Conservation (phyloP, 176 grass and related monocot genomes). For the Triticum dicoccoides region DNA sequence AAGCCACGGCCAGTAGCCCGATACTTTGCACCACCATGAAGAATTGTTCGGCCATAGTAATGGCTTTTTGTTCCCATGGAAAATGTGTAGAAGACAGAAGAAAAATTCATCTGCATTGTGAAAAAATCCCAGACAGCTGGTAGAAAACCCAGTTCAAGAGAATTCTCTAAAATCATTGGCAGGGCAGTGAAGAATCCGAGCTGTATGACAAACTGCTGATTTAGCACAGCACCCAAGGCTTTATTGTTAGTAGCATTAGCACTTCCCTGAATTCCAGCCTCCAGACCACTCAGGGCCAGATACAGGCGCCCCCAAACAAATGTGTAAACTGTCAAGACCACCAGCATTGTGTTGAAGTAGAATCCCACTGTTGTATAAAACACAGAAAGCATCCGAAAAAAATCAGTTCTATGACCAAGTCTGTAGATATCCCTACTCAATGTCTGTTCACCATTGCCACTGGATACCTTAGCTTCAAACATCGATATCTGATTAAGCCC, state of each 20-base stretch:
- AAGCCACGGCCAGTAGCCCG: conserved; percentile 97
- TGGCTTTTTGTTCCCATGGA: conserved; percentile 95
- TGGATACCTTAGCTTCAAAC: conserved; percentile 99
- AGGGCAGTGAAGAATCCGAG: conserved; percentile 89
- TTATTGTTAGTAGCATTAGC: conserved; percentile 80
- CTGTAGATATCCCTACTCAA: conserved; percentile 93
- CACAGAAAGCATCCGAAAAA: conserved; percentile 90
- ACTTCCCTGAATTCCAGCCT: conserved; percentile 67
- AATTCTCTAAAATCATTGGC: conserved; percentile 95
- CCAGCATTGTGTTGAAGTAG: conserved; percentile 98
- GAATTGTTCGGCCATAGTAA: conserved; percentile 95
- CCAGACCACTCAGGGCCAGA: conserved; percentile 92
- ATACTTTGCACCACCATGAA: conserved; percentile 98
- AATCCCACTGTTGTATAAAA: conserved; percentile 97
- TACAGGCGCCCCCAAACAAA: conserved; percentile 95
- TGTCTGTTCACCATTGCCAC: conserved; percentile 97
- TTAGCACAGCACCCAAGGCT: conserved; percentile 75
- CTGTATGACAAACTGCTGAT: conserved; percentile 95
- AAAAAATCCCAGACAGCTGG: conserved; percentile 89
- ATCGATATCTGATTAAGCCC: conserved; percentile 98
- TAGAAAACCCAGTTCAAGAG: conserved; percentile 87
- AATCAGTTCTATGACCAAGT: conserved; percentile 94
- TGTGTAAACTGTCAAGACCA: conserved; percentile 91
- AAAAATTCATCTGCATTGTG: conserved; percentile 91
- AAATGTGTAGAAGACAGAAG: conserved; percentile 96